Conservation (phyloP, 495 filamentous ascomycete species). For the Aspergillus bertholletiae region DNA sequence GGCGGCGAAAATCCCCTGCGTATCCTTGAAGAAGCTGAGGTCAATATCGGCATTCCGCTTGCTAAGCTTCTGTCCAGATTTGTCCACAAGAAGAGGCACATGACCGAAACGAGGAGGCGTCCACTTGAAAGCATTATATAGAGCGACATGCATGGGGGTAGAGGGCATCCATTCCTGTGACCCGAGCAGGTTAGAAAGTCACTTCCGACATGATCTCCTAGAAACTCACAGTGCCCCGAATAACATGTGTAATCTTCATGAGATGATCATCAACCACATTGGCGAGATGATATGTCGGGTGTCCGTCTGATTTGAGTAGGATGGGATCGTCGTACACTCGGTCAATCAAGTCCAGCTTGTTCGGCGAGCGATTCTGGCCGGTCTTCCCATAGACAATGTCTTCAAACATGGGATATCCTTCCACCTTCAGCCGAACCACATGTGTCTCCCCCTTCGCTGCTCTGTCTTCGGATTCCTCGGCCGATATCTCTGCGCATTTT, state of each 20-base stretch:
- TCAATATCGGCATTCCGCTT: conserved; percentile 76
- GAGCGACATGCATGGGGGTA: conserved; percentile 80
- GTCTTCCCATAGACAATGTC: conserved; percentile 78
- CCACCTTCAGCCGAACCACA: conserved; percentile 70
- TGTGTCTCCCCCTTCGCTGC: conserved; percentile 66
- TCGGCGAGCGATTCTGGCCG: conserved; percentile 43
- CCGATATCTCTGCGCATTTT: conserved; percentile 63
- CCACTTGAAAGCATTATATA: conserved; percentile 92
- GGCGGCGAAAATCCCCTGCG: conserved; percentile 64
- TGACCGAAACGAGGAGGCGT: conserved; percentile 79
- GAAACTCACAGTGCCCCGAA: conserved; percentile 70
- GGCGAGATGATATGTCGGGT: conserved; percentile 93
- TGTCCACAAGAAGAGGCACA: conserved; percentile 79
- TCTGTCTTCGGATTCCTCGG: conserved; percentile 63
- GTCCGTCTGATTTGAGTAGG: conserved; percentile 83
- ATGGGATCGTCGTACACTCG: conserved; percentile 71
- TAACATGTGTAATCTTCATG: conserved; percentile 95
- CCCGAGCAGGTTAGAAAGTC: neutral
- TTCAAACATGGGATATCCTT: conserved; percentile 54
- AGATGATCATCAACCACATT: conserved; percentile 94
- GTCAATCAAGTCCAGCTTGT: conserved; percentile 41
- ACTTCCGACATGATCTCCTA: neutral
- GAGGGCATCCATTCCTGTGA: conserved; percentile 88
- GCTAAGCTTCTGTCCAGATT: conserved; percentile 77
- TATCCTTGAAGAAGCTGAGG: conserved; percentile 62